Conservation (phyloP, 139 green algal species). For the Cymbomonas tetramitiformis region DNA sequence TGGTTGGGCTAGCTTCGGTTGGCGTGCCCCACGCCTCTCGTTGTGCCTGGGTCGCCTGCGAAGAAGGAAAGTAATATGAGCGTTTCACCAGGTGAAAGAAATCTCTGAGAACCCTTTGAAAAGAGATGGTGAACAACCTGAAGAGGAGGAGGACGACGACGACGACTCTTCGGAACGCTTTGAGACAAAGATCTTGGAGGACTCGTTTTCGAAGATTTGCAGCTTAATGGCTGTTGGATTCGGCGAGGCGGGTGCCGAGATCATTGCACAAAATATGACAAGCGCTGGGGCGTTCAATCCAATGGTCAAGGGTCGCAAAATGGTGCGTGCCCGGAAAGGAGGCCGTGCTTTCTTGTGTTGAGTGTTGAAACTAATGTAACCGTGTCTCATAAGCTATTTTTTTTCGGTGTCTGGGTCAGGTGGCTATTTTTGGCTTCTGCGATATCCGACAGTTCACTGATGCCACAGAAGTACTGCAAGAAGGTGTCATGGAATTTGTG, state of each 20-base stretch:
- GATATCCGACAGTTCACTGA: slow-evolving; percentile 93
- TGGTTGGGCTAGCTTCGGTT: too few relatives aligned
- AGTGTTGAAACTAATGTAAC: too few relatives aligned
- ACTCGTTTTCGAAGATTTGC: slow-evolving; percentile 77
- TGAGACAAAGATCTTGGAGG: slow-evolving; percentile 78
- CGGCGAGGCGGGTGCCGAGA: slow-evolving; percentile 72
- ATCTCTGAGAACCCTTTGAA: slow-evolving; percentile 47
- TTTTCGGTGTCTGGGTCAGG: too few relatives aligned
- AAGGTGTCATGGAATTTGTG: slow-evolving; percentile 84
- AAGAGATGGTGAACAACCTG: neutral
- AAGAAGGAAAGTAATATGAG: too few relatives aligned
- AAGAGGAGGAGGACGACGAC: slow-evolving; percentile 13
- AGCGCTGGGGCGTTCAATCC: slow-evolving; percentile 77
- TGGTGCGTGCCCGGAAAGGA: too few relatives aligned
- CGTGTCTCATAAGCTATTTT: too few relatives aligned
- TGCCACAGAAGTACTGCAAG: slow-evolving; percentile 73
- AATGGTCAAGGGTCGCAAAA: slow-evolving; percentile 69
- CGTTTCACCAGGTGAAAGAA: too few relatives aligned
- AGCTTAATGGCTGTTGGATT: slow-evolving; percentile 78
- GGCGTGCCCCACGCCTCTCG: too few relatives aligned
- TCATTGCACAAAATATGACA: slow-evolving; percentile 90
- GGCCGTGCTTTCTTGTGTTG: too few relatives aligned
- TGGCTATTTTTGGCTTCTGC: slow-evolving; percentile 90
- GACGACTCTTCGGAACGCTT: slow-evolving; percentile 41
- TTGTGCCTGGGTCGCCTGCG: too few relatives aligned